Evolutionary conservation across 768 basidiomycete genomes (phyloP).

Genomic region (Kwoniella europaea): DNA sequence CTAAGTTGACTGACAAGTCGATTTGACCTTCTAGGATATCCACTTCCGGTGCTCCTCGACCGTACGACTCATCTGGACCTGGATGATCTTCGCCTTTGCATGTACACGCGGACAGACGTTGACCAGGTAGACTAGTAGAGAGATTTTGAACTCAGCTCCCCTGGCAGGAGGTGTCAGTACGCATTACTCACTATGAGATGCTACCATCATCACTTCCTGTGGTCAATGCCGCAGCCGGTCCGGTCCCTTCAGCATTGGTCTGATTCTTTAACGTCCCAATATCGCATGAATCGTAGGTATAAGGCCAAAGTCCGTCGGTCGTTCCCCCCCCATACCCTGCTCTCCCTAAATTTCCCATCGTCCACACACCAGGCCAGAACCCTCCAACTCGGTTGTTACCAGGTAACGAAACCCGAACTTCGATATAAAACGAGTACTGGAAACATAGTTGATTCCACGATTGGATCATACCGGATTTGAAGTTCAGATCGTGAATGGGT

Average conservation of each 20-base stretch:
- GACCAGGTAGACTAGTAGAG: constrained; percentile 70
- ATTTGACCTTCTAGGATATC: constrained; percentile 80
- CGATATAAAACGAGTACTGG: constrained; percentile 82
- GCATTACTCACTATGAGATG: constrained; percentile 45
- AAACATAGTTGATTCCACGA: constrained; percentile 96
- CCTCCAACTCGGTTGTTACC: constrained; percentile 52
- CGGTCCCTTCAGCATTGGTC: constrained; percentile 40
- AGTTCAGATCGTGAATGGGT: constrained; percentile 78
- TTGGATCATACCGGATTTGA: constrained; percentile 66
- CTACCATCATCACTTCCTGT: constrained; percentile 36
- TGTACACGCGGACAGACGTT: constrained; percentile 84
- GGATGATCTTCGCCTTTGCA: constrained; percentile 84
- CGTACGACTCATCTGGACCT: constrained; percentile 80
- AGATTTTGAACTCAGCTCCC: not conserved
- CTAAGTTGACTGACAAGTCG: constrained; percentile 49
- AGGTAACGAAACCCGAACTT: constrained; percentile 60
- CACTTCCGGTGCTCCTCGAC: constrained; percentile 84
- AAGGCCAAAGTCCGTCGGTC: constrained; percentile 86
- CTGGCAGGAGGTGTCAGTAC: not conserved
- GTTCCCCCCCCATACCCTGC: constrained; percentile 90
- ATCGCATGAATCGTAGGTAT: constrained; percentile 83
- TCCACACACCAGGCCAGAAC: constrained; percentile 87
- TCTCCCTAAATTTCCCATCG: constrained; percentile 80
- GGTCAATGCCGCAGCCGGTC: constrained; percentile 39
- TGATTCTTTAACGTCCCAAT: constrained; percentile 70